Percentiles rank a stretch among this genome's conserved stretches.
phyloP scores from a whole-genome alignment of 2,329 filamentous ascomycete genomes.

The Pseudogymnoascus sp. region DNA sequence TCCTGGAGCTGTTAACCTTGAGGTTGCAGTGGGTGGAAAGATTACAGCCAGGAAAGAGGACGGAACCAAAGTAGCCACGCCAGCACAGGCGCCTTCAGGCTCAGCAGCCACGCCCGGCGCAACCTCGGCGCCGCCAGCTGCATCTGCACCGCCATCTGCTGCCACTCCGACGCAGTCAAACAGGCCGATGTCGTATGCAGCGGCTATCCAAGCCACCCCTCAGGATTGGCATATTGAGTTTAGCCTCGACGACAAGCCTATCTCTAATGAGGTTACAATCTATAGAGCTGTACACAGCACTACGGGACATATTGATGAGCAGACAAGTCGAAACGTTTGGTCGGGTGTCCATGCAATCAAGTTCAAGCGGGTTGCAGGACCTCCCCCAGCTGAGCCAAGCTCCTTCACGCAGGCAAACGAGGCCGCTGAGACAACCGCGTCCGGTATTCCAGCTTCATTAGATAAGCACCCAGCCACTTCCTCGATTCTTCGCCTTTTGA shows the following conservation, averaged over 20 bases:
- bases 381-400: slow-evolving; percentile 65
- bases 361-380: slow-evolving; percentile 78
- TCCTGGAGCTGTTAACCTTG: slow-evolving; percentile 83
- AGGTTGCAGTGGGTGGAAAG: slow-evolving; percentile 78
- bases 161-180: slow-evolving; percentile 45
- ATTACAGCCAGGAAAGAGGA: slow-evolving; percentile 89
- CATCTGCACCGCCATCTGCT: slow-evolving; percentile 27
- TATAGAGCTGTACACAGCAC: slow-evolving; percentile 77
- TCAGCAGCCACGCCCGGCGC: slow-evolving; percentile 35
- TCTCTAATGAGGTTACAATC: slow-evolving; percentile 88
- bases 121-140: slow-evolving; percentile 31
- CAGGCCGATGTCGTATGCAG: slow-evolving; percentile 72
- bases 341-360: slow-evolving; percentile 85
- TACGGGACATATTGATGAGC: slow-evolving; percentile 54
- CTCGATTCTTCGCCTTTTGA: slow-evolving; percentile 78
- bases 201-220: slow-evolving; percentile 70
- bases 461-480: slow-evolving; percentile 78
- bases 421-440: slow-evolving; percentile 45
- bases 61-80: slow-evolving; percentile 78
- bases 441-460: slow-evolving; percentile 68
- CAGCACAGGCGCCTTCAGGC: slow-evolving; percentile 52
- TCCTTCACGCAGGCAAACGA: slow-evolving; percentile 51
- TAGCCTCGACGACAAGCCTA: slow-evolving; percentile 72
- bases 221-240: slow-evolving; percentile 99
- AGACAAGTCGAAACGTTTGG: slow-evolving; percentile 74